These are phyloP conservation scores for Claviceps fusiformis DNA, from an alignment of 2,329 filamentous ascomycete genomes.

Conservation along the genomic window DNA sequence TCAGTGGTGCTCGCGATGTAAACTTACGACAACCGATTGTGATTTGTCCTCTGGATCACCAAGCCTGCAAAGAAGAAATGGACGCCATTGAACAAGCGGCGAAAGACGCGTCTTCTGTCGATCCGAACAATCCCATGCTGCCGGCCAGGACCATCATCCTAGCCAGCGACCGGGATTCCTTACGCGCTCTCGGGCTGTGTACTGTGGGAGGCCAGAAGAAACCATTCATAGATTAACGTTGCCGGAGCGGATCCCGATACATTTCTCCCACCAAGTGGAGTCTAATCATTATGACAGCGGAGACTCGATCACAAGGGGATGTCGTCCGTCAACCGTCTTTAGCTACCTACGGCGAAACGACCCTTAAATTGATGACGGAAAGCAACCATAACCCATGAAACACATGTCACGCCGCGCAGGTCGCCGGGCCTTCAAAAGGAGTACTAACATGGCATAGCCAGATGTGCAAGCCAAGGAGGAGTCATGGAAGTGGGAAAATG, in stretches of 20 bases:
- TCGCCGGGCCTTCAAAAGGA: background rate
- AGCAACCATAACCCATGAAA: background rate
- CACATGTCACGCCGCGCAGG: background rate
- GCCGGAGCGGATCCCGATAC: background rate
- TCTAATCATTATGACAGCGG: background rate
- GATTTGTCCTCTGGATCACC: slow-evolving; percentile 88
- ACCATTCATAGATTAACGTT: slow-evolving; percentile 46
- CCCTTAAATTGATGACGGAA: background rate
- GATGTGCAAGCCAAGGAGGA: background rate
- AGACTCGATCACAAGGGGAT: background rate
- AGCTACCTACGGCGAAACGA: background rate
- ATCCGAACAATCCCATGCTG: slow-evolving; percentile 82
- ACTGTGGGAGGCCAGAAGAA: slow-evolving; percentile 52
- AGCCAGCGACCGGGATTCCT: slow-evolving; percentile 55
- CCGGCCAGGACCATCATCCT: slow-evolving; percentile 72
- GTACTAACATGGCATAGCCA: background rate
- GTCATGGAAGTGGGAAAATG: background rate
- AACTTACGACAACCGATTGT: slow-evolving; percentile 82
- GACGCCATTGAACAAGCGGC: slow-evolving; percentile 94
- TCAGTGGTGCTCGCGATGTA: slow-evolving; percentile 81
- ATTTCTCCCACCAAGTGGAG: background rate
- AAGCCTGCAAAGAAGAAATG: slow-evolving; percentile 96
- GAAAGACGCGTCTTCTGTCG: slow-evolving; percentile 78
- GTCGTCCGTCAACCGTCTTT: background rate
- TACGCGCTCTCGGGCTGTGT: slow-evolving; percentile 49